These are phyloP conservation scores for Tubosaeta sp. DNA, from an alignment of 768 basidiomycete genomes.

Conservation along the genomic window DNA sequence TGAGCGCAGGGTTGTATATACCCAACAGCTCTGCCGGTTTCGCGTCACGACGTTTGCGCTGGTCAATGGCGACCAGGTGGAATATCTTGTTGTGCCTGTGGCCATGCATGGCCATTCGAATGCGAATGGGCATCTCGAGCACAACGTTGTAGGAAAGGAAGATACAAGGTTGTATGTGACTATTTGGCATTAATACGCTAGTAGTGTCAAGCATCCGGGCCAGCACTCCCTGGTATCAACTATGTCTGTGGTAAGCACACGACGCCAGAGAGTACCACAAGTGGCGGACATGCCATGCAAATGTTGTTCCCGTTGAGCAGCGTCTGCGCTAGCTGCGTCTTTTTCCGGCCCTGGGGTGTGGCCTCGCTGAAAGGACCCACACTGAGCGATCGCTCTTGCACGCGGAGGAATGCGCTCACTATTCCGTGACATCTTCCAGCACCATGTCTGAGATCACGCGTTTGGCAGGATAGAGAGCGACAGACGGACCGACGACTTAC, in stretches of 20 bases:
- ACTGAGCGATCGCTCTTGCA: background rate
- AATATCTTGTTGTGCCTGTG: slow-evolving; percentile 69
- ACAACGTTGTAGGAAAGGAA: background rate
- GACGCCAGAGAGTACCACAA: slow-evolving; percentile 22
- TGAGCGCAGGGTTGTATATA: slow-evolving; percentile 69
- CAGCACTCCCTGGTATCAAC: slow-evolving; percentile 70
- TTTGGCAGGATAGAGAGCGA: background rate
- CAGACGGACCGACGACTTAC: slow-evolving; percentile 52
- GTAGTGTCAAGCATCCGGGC: slow-evolving; percentile 42
- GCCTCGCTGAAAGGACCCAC: slow-evolving; percentile 57
- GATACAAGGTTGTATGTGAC: slow-evolving; percentile 10
- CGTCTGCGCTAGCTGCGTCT: slow-evolving; percentile 81
- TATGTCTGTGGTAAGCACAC: slow-evolving; percentile 19
- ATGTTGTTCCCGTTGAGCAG: slow-evolving; percentile 94
- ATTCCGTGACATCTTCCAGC: slow-evolving; percentile 94
- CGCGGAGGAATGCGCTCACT: slow-evolving; percentile 47
- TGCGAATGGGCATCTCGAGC: slow-evolving; percentile 68
- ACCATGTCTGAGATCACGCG: slow-evolving; percentile 66
- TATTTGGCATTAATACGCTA: slow-evolving; percentile 21
- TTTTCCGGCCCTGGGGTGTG: slow-evolving; percentile 77
- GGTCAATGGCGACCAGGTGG: slow-evolving; percentile 81
- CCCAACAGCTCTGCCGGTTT: slow-evolving; percentile 87
- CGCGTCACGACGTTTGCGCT: slow-evolving; percentile 68
- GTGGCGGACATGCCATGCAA: slow-evolving; percentile 63
- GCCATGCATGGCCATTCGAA: slow-evolving; percentile 84